Conservation (phyloP, 805 yeast species). For the Metschnikowia dekortorum region DNA sequence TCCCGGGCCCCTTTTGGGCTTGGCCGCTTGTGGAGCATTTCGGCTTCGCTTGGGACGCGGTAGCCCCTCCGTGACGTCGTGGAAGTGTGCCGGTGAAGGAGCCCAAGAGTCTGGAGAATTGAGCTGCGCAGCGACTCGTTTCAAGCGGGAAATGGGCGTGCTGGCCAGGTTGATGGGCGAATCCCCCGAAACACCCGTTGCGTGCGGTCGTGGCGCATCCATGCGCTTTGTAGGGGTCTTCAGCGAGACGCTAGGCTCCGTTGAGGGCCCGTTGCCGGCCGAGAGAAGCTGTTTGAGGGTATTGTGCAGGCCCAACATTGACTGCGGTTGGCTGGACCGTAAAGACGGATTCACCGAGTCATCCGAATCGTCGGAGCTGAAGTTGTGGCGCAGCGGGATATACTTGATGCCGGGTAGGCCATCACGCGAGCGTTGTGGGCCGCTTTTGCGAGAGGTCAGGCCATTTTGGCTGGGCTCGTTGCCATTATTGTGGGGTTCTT, state of each 20-base stretch:
- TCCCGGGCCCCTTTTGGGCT: not conserved
- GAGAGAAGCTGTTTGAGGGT: conserved; percentile 16
- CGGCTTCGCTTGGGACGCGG: not conserved
- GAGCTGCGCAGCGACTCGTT: conserved; percentile 12
- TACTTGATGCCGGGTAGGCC: conserved; percentile 1
- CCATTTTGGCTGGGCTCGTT: not conserved
- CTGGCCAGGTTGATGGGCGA: conserved; percentile 13
- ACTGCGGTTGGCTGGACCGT: conserved; percentile 10
- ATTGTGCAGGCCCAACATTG: conserved; percentile 15
- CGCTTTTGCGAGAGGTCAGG: not conserved
- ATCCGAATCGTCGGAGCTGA: conserved; percentile 9
- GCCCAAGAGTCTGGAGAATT: conserved; percentile 4
- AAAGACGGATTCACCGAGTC: conserved; percentile 1
- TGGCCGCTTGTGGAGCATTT: not conserved
- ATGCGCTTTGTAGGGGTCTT: not conserved
- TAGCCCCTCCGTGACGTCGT: not conserved
- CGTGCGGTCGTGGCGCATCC: not conserved
- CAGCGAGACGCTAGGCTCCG: not conserved
- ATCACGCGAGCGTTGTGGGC: not conserved
- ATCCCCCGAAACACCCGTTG: not conserved
- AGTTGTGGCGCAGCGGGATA: conserved; percentile 3
- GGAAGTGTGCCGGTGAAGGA: conserved; percentile 1
- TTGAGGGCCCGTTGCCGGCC: not conserved
- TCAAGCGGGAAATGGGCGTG: conserved; percentile 15
- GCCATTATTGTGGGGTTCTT: not conserved